Evolutionary conservation across 495 filamentous ascomycete species (phyloP).

Genomic region (Aspergillus egyptiacus): DNA sequence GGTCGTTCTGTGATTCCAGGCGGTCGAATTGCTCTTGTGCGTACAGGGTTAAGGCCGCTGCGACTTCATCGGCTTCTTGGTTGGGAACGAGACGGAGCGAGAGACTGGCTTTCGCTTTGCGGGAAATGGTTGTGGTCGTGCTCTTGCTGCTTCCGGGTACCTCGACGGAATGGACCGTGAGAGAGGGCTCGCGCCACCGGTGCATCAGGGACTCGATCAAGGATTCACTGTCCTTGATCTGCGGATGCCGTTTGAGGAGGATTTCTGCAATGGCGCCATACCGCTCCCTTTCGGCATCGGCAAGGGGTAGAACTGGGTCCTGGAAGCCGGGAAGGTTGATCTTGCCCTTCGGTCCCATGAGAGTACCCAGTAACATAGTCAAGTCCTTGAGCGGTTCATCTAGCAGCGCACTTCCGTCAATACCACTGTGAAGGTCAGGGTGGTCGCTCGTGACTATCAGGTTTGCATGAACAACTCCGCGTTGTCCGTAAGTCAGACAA

Average conservation of each 20-base stretch:
- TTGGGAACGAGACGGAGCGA: slow-evolving; percentile 92
- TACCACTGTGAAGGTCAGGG: slow-evolving; percentile 90
- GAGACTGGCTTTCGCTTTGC: slow-evolving; percentile 74
- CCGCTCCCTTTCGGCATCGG: slow-evolving; percentile 66
- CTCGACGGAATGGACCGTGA: slow-evolving; percentile 89
- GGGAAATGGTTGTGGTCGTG: slow-evolving; percentile 83
- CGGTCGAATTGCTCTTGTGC: slow-evolving; percentile 64
- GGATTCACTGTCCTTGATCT: slow-evolving; percentile 57
- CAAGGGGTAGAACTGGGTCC: slow-evolving; percentile 70
- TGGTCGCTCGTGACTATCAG: slow-evolving; percentile 76
- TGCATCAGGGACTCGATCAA: slow-evolving; percentile 79
- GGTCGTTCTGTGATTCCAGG: slow-evolving; percentile 70
- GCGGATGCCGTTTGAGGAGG: slow-evolving; percentile 63
- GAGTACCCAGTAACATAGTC: slow-evolving; percentile 67
- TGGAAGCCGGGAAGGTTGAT: slow-evolving; percentile 72
- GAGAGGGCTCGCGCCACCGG: slow-evolving; percentile 90
- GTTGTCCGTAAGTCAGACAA: slow-evolving; percentile 88
- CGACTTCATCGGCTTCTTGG: slow-evolving; percentile 73
- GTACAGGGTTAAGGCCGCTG: slow-evolving; percentile 56
- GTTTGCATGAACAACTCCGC: slow-evolving; percentile 93
- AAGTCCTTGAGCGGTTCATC: slow-evolving; percentile 90
- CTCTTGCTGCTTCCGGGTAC: slow-evolving; percentile 49
- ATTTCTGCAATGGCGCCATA: slow-evolving; percentile 79
- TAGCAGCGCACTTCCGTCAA: slow-evolving; percentile 83
- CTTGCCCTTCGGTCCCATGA: slow-evolving; percentile 60